Conservation (phyloP, 495 filamentous ascomycete species). For the Rostrohypoxylon terebratum region DNA sequence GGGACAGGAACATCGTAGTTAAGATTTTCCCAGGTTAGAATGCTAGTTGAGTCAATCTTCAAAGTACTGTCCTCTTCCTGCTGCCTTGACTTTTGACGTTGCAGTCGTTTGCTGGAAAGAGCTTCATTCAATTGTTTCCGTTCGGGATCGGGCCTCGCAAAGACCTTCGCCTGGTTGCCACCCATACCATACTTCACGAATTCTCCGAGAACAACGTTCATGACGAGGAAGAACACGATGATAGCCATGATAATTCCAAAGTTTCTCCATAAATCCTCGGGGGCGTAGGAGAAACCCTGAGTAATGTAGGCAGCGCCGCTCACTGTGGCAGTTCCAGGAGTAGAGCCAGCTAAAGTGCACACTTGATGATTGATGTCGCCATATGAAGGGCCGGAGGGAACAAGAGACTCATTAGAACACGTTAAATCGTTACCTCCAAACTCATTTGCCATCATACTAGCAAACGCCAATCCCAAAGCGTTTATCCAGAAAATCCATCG, state of each 20-base stretch:
- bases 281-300: slow-evolving; percentile 70
- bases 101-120: slow-evolving; percentile 67
- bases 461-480: slow-evolving; percentile 78
- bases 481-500: slow-evolving; percentile 88
- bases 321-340: slow-evolving; percentile 69
- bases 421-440: slow-evolving; percentile 72
- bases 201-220: slow-evolving; percentile 80
- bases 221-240: slow-evolving; percentile 73
- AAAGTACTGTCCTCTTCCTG: slow-evolving; percentile 65
- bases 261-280: slow-evolving; percentile 76
- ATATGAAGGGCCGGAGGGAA: slow-evolving; percentile 74
- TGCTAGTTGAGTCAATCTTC: slow-evolving; percentile 72
- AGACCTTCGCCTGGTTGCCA: slow-evolving; percentile 81
- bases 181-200: slow-evolving; percentile 79
- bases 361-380: slow-evolving; percentile 75
- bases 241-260: slow-evolving; percentile 79
- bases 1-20: slow-evolving; percentile 82
- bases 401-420: slow-evolving; percentile 71
- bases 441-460: slow-evolving; percentile 85
- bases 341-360: slow-evolving; percentile 77
- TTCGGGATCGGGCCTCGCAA: slow-evolving; percentile 76
- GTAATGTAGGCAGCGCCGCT: slow-evolving; percentile 72
- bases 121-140: slow-evolving; percentile 75
- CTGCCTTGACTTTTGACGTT: slow-evolving; percentile 62
- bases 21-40: slow-evolving; percentile 85